Percentiles rank a stretch among this genome's conserved stretches.
These are phyloP conservation scores for Talaromyces adpressus DNA, from an alignment of 495 filamentous ascomycete genomes.

Conservation along the genomic window DNA sequence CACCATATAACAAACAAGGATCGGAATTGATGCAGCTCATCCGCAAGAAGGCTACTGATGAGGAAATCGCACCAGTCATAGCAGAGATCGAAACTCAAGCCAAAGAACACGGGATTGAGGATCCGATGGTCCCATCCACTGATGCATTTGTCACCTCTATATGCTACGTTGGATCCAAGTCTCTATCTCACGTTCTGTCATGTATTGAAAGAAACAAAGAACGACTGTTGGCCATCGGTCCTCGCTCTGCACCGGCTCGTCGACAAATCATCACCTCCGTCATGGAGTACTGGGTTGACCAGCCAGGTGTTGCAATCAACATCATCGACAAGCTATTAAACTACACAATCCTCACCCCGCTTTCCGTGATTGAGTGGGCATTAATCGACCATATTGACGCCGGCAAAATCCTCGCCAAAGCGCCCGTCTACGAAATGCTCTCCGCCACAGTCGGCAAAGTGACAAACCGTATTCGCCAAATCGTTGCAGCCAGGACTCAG, in stretches of 20 bases:
- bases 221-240: slow-evolving; percentile 70
- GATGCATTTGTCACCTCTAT: slow-evolving; percentile 91
- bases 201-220: slow-evolving; percentile 96
- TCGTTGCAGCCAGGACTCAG: slow-evolving; percentile 54
- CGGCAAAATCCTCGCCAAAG: slow-evolving; percentile 61
- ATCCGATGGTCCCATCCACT: slow-evolving; percentile 74
- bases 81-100: slow-evolving; percentile 71
- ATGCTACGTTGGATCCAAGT: slow-evolving; percentile 88
- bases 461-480: slow-evolving; percentile 79
- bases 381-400: slow-evolving; percentile 55
- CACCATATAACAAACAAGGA: slow-evolving; percentile 75
- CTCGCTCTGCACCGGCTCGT: slow-evolving; percentile 62
- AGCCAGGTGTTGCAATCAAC: slow-evolving; percentile 86
- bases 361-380: slow-evolving; percentile 83
- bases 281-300: slow-evolving; percentile 87
- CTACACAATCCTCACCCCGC: slow-evolving; percentile 84
- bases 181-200: slow-evolving; percentile 88
- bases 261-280: slow-evolving; percentile 86
- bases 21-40: slow-evolving; percentile 72
- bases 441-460: slow-evolving; percentile 86
- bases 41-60: slow-evolving; percentile 73
- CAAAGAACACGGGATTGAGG: slow-evolving; percentile 51
- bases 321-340: slow-evolving; percentile 97
- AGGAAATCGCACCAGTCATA: slow-evolving; percentile 72
- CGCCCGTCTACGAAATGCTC: slow-evolving; percentile 83